phyloP scores from a whole-genome alignment of 2,329 filamentous ascomycete species.

The Truncatella angustata region DNA sequence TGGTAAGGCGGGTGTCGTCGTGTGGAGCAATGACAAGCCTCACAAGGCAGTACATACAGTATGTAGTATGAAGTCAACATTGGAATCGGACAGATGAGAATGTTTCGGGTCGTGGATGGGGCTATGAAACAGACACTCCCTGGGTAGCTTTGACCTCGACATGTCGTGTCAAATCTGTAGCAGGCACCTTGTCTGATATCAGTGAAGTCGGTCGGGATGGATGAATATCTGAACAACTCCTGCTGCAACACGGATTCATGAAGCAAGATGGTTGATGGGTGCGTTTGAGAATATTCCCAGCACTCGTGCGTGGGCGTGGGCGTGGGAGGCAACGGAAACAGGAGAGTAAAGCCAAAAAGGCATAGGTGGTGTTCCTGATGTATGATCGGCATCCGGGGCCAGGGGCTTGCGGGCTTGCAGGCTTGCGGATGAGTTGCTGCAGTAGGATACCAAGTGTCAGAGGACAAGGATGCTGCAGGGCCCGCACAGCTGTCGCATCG shows the following conservation, averaged over 20 bases:
- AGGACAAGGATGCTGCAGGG: conserved; percentile 2
- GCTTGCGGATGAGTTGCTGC: conserved; percentile 3
- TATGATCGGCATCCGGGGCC: conserved; percentile 25
- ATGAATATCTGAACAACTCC: too few species aligned
- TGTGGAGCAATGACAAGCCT: neutral
- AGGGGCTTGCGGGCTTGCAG: conserved; percentile 12
- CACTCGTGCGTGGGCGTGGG: conserved; percentile 1
- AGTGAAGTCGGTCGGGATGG: neutral
- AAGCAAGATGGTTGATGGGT: too few species aligned
- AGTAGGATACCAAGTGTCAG: conserved; percentile 11
- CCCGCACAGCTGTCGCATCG: conserved; percentile 10
- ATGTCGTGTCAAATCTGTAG: conserved; percentile 7
- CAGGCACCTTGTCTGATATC: neutral
- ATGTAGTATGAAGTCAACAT: neutral
- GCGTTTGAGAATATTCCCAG: conserved; percentile 5
- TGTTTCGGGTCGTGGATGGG: conserved; percentile 9
- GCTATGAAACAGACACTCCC: conserved; percentile 4
- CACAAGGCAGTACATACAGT: neutral
- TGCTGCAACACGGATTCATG: too few species aligned
- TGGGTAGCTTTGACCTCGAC: neutral
- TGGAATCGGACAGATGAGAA: neutral
- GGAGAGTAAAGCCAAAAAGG: conserved; percentile 13
- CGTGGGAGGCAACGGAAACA: conserved; percentile 2
- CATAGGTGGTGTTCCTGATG: conserved; percentile 14
- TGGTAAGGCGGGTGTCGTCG: too few species aligned